Conservation (phyloP, 2,329 filamentous ascomycete genomes). For the Nemania bipapillata region DNA sequence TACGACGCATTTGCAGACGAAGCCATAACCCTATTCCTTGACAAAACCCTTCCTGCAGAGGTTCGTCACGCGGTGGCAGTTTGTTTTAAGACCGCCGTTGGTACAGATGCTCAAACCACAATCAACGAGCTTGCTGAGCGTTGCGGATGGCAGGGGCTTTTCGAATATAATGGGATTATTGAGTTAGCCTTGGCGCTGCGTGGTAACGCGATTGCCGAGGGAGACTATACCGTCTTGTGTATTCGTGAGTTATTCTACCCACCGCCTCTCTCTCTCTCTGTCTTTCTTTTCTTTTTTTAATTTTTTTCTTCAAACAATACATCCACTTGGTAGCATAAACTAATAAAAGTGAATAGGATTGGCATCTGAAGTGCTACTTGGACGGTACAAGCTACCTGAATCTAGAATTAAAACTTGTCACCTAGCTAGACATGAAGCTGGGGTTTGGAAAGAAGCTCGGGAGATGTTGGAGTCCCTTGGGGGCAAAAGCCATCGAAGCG, state of each 20-base stretch:
- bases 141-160: conserved; percentile 49
- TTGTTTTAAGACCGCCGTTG: conserved; percentile 32
- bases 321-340: neutral
- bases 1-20: conserved; percentile 41
- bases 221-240: conserved; percentile 45
- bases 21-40: conserved; percentile 29
- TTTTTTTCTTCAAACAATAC: too few species aligned
- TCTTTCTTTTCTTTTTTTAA: too few species aligned
- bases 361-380: conserved; percentile 45
- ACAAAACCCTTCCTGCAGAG: conserved; percentile 12
- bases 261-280: too few species aligned
- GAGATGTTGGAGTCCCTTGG: conserved; percentile 24
- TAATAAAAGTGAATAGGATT: conserved; percentile 37
- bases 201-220: conserved; percentile 47
- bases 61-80: conserved; percentile 31
- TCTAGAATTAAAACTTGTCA: conserved; percentile 30
- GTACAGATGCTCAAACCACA: conserved; percentile 21
- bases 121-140: conserved; percentile 45
- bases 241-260: conserved; percentile 47
- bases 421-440: conserved; percentile 43
- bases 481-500: conserved; percentile 34
- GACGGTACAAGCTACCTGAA: conserved; percentile 42
- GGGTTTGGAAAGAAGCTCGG: conserved; percentile 43
- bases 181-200: conserved; percentile 39
- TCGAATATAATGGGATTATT: conserved; percentile 43